phyloP scores from a whole-genome alignment of 306 rosid genomes.

The Argentina anserina region DNA sequence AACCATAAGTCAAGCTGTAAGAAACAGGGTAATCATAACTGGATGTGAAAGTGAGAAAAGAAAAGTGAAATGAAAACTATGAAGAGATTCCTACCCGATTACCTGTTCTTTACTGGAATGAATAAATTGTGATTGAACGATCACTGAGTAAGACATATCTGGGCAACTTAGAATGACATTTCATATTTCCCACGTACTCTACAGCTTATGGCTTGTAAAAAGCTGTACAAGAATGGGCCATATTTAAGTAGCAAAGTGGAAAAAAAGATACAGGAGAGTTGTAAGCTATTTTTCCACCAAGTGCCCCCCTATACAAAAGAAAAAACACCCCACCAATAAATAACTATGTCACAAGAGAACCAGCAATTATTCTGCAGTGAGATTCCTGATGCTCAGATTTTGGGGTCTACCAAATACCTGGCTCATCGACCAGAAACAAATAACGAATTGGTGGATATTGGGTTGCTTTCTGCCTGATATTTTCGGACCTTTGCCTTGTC shows the following conservation, averaged over 20 bases:
- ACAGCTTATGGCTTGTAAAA: slow-evolving; percentile 38
- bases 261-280: slow-evolving; percentile 34
- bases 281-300: slow-evolving; percentile 43
- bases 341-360: slow-evolving; percentile 30
- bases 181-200: slow-evolving; percentile 38
- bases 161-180: slow-evolving; percentile 22
- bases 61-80: slow-evolving; percentile 11
- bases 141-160: background rate
- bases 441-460: slow-evolving; percentile 67
- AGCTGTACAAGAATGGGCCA: slow-evolving; percentile 64
- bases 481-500: slow-evolving; percentile 87
- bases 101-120: background rate
- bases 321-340: slow-evolving; percentile 18
- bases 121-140: background rate
- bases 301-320: slow-evolving; percentile 46
- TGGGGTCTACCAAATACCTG: slow-evolving; percentile 26
- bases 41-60: background rate
- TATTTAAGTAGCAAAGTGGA: slow-evolving; percentile 34
- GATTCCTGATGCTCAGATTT: slow-evolving; percentile 28
- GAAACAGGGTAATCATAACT: background rate
- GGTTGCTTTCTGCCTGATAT: slow-evolving; percentile 77
- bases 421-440: slow-evolving; percentile 86
- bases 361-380: slow-evolving; percentile 29
- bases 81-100: background rate
- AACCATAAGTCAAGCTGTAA: background rate